A percentile compares a stretch with the other conserved stretches of the same genome.
phyloP scores from a whole-genome alignment of 129 eudicot genomes.

The Glebionis coronaria region DNA sequence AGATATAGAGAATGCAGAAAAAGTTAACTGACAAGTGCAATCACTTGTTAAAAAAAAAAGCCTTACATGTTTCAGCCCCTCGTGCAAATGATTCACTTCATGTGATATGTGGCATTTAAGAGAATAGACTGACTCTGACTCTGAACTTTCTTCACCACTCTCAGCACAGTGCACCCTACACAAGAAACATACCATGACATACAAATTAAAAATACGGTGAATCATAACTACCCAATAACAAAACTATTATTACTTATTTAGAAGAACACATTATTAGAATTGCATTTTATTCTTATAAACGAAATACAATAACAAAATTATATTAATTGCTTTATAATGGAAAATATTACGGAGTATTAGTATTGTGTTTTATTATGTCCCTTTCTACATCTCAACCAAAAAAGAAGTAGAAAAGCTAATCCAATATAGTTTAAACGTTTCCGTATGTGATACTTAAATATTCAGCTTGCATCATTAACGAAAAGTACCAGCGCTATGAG shows the following conservation, averaged over 20 bases:
- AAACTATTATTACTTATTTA: not conserved
- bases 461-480: not conserved
- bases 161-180: slow-evolving; percentile 90
- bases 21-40: not conserved
- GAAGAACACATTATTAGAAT: no score
- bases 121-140: slow-evolving; percentile 74
- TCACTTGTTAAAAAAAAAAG: slow-evolving; percentile 16
- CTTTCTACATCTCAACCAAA: slow-evolving; percentile 7
- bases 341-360: no score
- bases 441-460: not conserved
- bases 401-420: not conserved
- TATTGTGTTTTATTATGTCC: not conserved
- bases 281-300: no score
- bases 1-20: not conserved
- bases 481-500: not conserved
- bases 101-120: slow-evolving; percentile 98
- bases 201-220: slow-evolving; percentile 4
- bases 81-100: slow-evolving; percentile 96
- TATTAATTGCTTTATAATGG: no score
- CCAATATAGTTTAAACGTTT: not conserved
- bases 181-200: slow-evolving; percentile 19
- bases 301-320: no score
- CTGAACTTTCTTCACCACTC: slow-evolving; percentile 97
- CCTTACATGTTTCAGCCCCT: slow-evolving; percentile 90
- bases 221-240: slow-evolving; percentile 5